A percentile compares a stretch with the other conserved stretches of the same genome.
Conservation (phyloP, 2,329 filamentous ascomycete species). For the Curvularia hawaiiensis region DNA sequence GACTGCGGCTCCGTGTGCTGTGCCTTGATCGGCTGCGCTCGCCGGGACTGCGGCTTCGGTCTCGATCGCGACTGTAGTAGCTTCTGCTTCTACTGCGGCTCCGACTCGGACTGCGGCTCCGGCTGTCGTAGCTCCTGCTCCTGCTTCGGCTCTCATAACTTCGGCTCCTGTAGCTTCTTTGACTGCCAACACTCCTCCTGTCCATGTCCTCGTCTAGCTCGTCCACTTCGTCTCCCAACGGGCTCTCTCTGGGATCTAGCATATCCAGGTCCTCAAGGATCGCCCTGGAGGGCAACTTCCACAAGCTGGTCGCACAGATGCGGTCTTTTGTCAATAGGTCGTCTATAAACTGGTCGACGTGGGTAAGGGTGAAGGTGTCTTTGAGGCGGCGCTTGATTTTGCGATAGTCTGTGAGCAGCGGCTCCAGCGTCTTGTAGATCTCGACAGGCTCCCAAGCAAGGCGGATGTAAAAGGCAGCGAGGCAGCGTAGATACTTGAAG, state of each 20-base stretch:
- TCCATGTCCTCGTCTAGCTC: conserved; percentile 49
- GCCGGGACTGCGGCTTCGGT: conserved; percentile 9
- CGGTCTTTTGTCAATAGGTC: conserved; percentile 87
- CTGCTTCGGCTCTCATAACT: conserved; percentile 19
- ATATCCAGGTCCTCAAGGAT: conserved; percentile 87
- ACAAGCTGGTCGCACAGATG: conserved; percentile 88
- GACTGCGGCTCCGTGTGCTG: conserved; percentile 6
- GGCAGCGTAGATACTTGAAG: conserved; percentile 80
- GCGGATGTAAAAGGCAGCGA: conserved; percentile 92
- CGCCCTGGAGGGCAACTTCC: conserved; percentile 84
- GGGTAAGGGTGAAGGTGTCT: conserved; percentile 75
- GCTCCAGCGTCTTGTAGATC: conserved; percentile 81
- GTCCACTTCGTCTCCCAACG: conserved; percentile 77
- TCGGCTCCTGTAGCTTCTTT: conserved; percentile 21
- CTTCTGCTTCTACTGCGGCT: conserved; percentile 10
- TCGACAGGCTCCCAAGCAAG: conserved; percentile 82
- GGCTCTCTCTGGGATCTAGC: conserved; percentile 83
- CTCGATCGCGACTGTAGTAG: conserved; percentile 14
- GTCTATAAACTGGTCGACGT: conserved; percentile 91
- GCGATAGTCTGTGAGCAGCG: conserved; percentile 77
- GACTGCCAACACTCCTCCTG: conserved; percentile 18
- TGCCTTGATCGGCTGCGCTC: conserved; percentile 4
- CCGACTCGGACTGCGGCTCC: conserved; percentile 20
- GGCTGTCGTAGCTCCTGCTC: conserved; percentile 25
- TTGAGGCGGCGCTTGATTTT: conserved; percentile 81